phyloP scores from a whole-genome alignment of 805 yeast genomes.

The Kurtzmaniella cleridarum region DNA sequence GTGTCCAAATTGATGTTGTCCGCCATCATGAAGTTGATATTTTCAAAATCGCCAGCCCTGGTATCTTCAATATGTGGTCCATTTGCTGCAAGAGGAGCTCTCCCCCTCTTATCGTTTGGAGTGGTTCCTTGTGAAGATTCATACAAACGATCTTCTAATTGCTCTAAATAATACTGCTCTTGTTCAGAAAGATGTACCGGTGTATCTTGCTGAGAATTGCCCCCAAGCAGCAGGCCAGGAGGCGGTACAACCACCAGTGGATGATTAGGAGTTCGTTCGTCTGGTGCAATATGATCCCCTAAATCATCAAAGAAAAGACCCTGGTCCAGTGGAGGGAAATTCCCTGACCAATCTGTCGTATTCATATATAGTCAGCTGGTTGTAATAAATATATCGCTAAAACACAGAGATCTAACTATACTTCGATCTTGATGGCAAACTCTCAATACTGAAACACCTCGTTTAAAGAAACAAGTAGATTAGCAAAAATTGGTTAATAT shows the following conservation, averaged over 20 bases:
- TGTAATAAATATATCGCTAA: too few relatives aligned
- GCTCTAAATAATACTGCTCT: constrained; percentile 23
- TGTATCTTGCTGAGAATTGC: constrained; percentile 1
- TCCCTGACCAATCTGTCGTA: constrained; percentile 2
- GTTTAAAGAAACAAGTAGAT: too few relatives aligned
- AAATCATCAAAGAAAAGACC: constrained; percentile 2
- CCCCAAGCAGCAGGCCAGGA: neutral
- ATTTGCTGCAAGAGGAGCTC: neutral
- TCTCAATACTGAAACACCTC: too few relatives aligned
- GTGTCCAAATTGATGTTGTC: neutral
- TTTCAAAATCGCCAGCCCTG: neutral
- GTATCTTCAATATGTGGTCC: neutral
- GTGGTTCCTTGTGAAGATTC: constrained; percentile 8
- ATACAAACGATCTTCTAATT: constrained; percentile 25
- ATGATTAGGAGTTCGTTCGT: constrained; percentile 1
- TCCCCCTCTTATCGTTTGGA: constrained; percentile 3
- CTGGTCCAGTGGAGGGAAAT: constrained; percentile 3
- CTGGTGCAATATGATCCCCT: neutral
- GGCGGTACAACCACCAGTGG: neutral
- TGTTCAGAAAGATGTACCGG: constrained; percentile 15
- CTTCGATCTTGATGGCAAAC: too few relatives aligned
- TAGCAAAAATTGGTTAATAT: too few relatives aligned
- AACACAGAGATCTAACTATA: too few relatives aligned
- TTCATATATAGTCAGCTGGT: too few relatives aligned
- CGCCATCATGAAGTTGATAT: neutral